Base-by-base conservation (phyloP, 164 flowering plant species). In the Stephania yunnanensis region DNA sequence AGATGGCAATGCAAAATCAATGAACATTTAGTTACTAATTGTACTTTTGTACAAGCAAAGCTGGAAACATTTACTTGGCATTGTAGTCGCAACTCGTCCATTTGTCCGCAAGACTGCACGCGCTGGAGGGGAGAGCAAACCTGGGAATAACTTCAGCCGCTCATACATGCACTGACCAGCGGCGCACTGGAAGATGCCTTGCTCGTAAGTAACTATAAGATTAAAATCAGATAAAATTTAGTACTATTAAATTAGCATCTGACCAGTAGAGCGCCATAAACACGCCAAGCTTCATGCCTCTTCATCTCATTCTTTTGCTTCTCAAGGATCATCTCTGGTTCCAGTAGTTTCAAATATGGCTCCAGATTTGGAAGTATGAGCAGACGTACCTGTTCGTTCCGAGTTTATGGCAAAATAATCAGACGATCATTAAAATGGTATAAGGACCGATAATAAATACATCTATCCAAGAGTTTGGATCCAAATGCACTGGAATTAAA, bases 231-330 rank as follows among this genome's bases (percentile, higher is more conserved):
- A 17, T 19, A 13, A 46, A 77, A 11, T 4, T 55, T 20, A 2
- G 45, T 50, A 19, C 17, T 4, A 36, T 6, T 15, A 42, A 5
- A 45, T 73, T 69, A 61, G 45, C 45, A 79, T 72, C 88, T 81
- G 73, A 95, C 98, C 92, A 87, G 77, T 78, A 94, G 83, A 63
- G 97, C 94, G 25, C 97, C 98, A 84, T 96, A 90, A 29, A 94
- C 98, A 61, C 84, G 89, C 95, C 97, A 91, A 68, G 98, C 99
- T 89, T 96, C 99, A 81, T 83, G 85, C 86, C 97, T 90, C 85
- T 88, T 94, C 77, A 84, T 78, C 82, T 88, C 94, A 81, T 94
- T 89, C 84, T 86, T 92, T 80, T 94, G 95, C 77, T 85, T 88
- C 83, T 91, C 99, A 66, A 85, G 85, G 42, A 74, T 85, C 95